Evolutionary conservation across 139 green algal genomes (phyloP).

Genomic region (Chlorella sorokiniana): DNA sequence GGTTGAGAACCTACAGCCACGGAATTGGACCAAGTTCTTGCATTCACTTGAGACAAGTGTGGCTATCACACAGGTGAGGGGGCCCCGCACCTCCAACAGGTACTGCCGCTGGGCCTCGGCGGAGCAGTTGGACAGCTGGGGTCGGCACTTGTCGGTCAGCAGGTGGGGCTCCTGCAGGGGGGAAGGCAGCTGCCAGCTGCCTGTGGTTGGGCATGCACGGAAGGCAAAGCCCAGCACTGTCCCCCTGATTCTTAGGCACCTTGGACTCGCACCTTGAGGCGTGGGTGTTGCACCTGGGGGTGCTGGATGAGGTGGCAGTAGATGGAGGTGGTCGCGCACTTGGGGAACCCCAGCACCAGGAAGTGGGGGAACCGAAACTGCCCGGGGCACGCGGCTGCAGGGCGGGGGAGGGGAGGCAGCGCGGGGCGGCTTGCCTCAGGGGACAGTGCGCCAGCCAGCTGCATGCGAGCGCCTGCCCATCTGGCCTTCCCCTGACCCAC

Average conservation of each 20-base stretch:
- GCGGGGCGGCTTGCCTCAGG: neutral
- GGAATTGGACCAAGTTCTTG: neutral
- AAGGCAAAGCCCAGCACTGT: neutral
- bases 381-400: constrained; percentile 19
- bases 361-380: constrained; percentile 31
- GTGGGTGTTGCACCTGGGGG: constrained; percentile 25
- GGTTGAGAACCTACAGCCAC: neutral
- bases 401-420: neutral
- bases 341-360: constrained; percentile 15
- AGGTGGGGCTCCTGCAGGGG: constrained; percentile 6
- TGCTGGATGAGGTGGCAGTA: constrained; percentile 35
- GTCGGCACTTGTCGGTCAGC: neutral
- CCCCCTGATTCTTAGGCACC: too few relatives aligned
- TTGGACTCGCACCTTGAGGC: neutral
- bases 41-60: neutral
- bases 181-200: neutral
- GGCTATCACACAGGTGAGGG: neutral
- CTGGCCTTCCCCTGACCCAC: neutral
- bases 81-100: neutral
- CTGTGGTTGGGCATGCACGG: neutral
- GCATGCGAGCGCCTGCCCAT: neutral
- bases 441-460: neutral
- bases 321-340: constrained; percentile 21
- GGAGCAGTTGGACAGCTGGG: neutral
- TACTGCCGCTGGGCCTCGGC: constrained; percentile 14